Conservation (phyloP, 306 rosid genomes). For the Oemleria cerasiformis region DNA sequence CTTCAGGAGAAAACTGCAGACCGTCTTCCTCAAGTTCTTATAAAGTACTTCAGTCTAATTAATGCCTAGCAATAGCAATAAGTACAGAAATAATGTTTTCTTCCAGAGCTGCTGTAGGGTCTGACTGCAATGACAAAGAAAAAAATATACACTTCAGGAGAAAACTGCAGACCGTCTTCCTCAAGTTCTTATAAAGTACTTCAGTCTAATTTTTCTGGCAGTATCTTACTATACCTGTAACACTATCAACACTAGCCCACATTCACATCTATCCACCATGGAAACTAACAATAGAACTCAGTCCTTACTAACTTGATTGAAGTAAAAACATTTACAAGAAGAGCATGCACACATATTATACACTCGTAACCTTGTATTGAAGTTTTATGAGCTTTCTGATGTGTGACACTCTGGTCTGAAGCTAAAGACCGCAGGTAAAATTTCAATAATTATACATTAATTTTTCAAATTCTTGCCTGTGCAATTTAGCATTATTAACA, state of each 20-base stretch:
- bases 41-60: neutral
- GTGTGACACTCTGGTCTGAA: neutral
- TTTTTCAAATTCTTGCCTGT: no score
- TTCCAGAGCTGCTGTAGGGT: conserved; percentile 66
- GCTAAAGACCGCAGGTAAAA: neutral
- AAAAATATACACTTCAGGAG: neutral
- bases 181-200: neutral
- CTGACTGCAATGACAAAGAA: conserved; percentile 57
- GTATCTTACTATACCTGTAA: neutral
- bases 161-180: neutral
- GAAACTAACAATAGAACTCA: neutral
- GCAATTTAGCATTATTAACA: neutral
- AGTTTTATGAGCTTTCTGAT: neutral
- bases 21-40: neutral
- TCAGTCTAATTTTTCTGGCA: neutral
- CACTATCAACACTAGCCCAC: neutral
- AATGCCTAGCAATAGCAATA: conserved; percentile 85
- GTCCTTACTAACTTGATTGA: neutral
- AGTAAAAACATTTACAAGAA: neutral
- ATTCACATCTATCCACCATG: neutral
- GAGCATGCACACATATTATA: neutral
- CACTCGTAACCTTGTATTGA: neutral
- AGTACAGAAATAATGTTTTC: conserved; percentile 71
- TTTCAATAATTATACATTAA: no score
- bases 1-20: conserved; percentile 6